Conservation (phyloP, 163 green algal species). For the Scenedesmus sp. region DNA sequence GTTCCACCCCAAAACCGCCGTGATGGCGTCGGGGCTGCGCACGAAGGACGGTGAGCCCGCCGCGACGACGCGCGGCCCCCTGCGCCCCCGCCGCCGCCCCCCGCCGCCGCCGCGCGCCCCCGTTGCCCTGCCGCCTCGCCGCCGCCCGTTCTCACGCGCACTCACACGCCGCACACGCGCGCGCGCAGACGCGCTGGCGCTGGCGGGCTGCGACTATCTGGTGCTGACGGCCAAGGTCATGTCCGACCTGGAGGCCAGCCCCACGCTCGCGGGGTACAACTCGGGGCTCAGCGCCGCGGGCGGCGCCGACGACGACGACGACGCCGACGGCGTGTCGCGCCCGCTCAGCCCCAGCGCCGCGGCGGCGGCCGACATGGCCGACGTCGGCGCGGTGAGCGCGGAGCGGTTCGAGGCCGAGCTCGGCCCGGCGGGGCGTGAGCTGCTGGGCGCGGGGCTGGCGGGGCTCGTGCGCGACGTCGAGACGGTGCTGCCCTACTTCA, state of each 20-base stretch:
- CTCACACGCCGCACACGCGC: too few relatives aligned
- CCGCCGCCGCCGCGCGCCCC: background rate
- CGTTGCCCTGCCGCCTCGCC: background rate
- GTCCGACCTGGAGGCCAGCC: conserved; percentile 50
- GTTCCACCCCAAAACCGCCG: conserved; percentile 74
- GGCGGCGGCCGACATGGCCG: conserved; percentile 27
- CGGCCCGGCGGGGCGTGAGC: conserved; percentile 62
- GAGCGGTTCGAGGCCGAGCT: conserved; percentile 74
- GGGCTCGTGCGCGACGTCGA: conserved; percentile 63
- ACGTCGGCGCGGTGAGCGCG: conserved; percentile 54
- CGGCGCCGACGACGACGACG: conserved; percentile 34
- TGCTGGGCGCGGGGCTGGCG: conserved; percentile 63
- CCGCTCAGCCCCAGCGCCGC: conserved; percentile 51
- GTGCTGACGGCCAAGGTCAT: conserved; percentile 74
- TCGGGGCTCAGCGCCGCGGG: conserved; percentile 53
- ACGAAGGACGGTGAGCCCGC: conserved; percentile 66
- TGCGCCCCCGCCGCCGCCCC: too few relatives aligned
- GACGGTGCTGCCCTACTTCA: conserved; percentile 56
- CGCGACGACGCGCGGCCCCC: too few relatives aligned
- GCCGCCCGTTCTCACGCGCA: background rate
- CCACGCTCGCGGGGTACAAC: conserved; percentile 61
- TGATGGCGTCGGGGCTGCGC: conserved; percentile 87
- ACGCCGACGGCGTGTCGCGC: conserved; percentile 50
- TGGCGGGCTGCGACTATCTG: conserved; percentile 85
- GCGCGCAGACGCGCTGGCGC: conserved; percentile 69